Evolutionary conservation across 1,139 yeast genomes (phyloP).

Genomic region (Hansenula lynferdii): DNA sequence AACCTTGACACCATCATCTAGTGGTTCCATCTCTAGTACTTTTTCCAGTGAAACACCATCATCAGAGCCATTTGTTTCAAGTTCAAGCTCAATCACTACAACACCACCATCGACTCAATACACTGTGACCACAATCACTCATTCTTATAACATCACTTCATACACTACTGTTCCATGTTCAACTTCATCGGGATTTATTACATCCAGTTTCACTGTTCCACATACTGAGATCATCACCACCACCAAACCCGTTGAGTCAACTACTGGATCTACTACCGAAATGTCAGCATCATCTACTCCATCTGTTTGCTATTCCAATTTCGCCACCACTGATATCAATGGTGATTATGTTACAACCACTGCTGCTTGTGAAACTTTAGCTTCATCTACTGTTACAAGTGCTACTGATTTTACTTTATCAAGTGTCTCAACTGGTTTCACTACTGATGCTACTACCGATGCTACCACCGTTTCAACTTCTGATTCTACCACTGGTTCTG

Average conservation of each 20-base stretch:
- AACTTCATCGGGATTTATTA: neutral
- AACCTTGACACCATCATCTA: neutral
- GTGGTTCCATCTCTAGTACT: too few species aligned
- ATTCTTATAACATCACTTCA: neutral
- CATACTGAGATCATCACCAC: constrained; percentile 1
- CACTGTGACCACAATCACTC: neutral
- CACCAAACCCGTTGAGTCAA: neutral
- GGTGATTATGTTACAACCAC: neutral
- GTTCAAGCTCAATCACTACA: neutral
- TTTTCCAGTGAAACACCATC: too few species aligned
- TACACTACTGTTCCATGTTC: constrained; percentile 1
- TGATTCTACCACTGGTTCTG: too few species aligned
- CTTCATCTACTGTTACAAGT: too few species aligned
- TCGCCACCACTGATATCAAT: neutral
- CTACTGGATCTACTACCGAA: neutral
- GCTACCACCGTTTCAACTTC: too few species aligned
- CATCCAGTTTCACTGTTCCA: constrained; percentile 8
- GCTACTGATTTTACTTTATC: too few species aligned
- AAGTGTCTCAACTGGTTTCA: too few species aligned
- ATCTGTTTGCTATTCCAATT: too few species aligned
- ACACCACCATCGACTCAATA: neutral
- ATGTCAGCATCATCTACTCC: neutral
- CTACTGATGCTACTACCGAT: too few species aligned
- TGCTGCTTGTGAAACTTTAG: neutral
- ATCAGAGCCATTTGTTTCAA: neutral